phyloP scores from a whole-genome alignment of 2,329 filamentous ascomycete genomes.

The Salinomyces thailandicus region DNA sequence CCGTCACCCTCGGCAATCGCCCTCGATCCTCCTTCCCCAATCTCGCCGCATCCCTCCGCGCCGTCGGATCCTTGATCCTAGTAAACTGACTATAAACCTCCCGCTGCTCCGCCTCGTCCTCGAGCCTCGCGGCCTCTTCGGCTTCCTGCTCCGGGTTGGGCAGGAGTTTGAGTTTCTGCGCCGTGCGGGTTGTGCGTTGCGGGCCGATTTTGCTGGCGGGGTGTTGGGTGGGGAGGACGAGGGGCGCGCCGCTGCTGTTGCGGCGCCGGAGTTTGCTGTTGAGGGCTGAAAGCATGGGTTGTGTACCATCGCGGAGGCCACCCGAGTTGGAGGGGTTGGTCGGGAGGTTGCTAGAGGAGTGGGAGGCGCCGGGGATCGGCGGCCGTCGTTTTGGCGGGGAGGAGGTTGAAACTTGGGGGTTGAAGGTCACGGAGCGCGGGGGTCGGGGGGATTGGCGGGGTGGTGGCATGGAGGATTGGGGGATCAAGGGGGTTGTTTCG shows the following conservation, averaged over 20 bases:
- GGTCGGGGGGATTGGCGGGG: conserved; percentile 23
- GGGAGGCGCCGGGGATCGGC: conserved; percentile 19
- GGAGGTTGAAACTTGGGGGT: conserved; percentile 46
- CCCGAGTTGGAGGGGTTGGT: conserved; percentile 23
- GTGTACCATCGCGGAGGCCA: conserved; percentile 31
- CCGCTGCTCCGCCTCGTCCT: conserved; percentile 79
- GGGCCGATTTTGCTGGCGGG: conserved; percentile 62
- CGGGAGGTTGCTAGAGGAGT: conserved; percentile 11
- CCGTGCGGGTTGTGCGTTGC: conserved; percentile 87
- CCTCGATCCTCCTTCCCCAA: conserved; percentile 88
- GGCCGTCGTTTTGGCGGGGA: conserved; percentile 29
- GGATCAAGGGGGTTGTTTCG: conserved; percentile 9
- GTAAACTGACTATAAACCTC: conserved; percentile 98
- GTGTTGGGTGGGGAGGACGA: conserved; percentile 31
- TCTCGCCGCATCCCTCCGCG: conserved; percentile 79
- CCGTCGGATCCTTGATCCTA: conserved; percentile 91
- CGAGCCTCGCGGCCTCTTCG: conserved; percentile 40
- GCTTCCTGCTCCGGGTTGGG: conserved; percentile 78
- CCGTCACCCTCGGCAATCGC: conserved; percentile 78
- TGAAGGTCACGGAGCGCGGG: conserved; percentile 64
- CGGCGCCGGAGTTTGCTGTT: conserved; percentile 81
- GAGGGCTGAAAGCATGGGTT: conserved; percentile 62
- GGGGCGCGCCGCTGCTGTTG: conserved; percentile 65
- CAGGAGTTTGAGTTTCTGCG: conserved; percentile 93
- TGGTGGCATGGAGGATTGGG: conserved; percentile 9